Conservation (phyloP, 306 rosid genomes). For the Lathyrus sativus region DNA sequence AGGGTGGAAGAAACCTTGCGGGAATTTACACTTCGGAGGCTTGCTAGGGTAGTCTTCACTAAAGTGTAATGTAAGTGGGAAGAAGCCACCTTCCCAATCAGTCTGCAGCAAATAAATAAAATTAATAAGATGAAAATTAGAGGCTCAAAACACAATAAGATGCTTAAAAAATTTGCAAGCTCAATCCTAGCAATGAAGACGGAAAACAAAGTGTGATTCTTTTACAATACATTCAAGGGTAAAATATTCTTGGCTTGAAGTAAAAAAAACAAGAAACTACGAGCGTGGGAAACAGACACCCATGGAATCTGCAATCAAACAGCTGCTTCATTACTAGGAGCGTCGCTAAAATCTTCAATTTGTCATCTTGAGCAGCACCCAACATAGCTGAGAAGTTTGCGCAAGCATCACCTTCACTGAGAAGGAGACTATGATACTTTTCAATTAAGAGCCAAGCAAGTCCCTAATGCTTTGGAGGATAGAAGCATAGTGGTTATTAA, state of each 20-base stretch:
- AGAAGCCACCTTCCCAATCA: constrained; percentile 97
- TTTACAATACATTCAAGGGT: constrained; percentile 1
- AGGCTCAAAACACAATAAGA: constrained; percentile 18
- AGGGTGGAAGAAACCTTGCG: constrained; percentile 95
- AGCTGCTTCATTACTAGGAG: not conserved
- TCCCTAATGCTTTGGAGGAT: not conserved
- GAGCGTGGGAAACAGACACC: not conserved
- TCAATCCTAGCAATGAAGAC: constrained; percentile 13
- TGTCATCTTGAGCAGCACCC: not conserved
- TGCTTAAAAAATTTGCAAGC: constrained; percentile 8
- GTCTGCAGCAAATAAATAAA: constrained; percentile 61
- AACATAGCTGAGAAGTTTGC: not conserved
- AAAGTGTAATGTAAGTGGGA: constrained; percentile 88
- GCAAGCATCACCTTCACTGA: not conserved
- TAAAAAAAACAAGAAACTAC: not conserved
- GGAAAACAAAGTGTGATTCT: constrained; percentile 13
- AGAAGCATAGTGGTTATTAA: not conserved
- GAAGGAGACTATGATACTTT: not conserved
- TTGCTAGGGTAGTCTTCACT: constrained; percentile 99
- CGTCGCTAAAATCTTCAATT: not conserved
- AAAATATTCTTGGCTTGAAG: constrained; percentile 3
- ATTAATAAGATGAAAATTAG: constrained; percentile 23
- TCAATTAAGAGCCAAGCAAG: not conserved
- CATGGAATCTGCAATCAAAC: not conserved
- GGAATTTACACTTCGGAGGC: constrained; percentile 98